These are phyloP conservation scores for Dichomitus squalens DNA, from an alignment of 1,284 basidiomycete species.

Conservation along the genomic window DNA sequence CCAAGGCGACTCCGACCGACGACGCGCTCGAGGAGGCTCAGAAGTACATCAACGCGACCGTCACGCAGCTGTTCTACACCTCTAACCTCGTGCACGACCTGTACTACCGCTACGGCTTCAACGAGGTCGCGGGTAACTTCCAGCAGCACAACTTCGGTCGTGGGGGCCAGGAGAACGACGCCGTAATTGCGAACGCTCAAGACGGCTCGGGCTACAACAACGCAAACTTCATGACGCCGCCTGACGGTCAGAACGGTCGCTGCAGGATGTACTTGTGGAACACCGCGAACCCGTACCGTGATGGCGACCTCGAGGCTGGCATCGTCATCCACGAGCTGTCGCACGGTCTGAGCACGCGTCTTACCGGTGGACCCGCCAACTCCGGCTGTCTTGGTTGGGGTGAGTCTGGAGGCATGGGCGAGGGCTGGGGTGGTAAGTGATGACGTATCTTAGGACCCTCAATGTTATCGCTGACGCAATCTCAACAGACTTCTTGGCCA, in stretches of 20 bases:
- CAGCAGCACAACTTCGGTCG: conserved; percentile 95
- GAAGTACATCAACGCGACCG: conserved; percentile 83
- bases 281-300: conserved; percentile 85
- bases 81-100: conserved; percentile 82
- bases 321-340: conserved; percentile 90
- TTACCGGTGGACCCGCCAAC: conserved; percentile 93
- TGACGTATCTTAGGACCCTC: not conserved
- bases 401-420: conserved; percentile 95
- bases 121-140: conserved; percentile 93
- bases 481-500: conserved; percentile 80
- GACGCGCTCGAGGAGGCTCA: conserved; percentile 66
- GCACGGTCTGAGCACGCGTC: conserved; percentile 90
- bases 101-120: conserved; percentile 81
- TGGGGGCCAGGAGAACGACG: conserved; percentile 86
- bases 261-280: conserved; percentile 99
- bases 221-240: conserved; percentile 84
- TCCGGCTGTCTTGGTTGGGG: conserved; percentile 95
- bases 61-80: conserved; percentile 94
- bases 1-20: conserved; percentile 48
- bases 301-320: conserved; percentile 94
- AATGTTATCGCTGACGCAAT: conserved; percentile 9
- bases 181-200: conserved; percentile 93
- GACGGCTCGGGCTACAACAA: conserved; percentile 94
- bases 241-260: conserved; percentile 76
- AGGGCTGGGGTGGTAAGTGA: conserved; percentile 80